Percentiles rank a stretch among this genome's conserved stretches.
phyloP scores from a whole-genome alignment of 257 asterid species.

The Ilex aquifolium region DNA sequence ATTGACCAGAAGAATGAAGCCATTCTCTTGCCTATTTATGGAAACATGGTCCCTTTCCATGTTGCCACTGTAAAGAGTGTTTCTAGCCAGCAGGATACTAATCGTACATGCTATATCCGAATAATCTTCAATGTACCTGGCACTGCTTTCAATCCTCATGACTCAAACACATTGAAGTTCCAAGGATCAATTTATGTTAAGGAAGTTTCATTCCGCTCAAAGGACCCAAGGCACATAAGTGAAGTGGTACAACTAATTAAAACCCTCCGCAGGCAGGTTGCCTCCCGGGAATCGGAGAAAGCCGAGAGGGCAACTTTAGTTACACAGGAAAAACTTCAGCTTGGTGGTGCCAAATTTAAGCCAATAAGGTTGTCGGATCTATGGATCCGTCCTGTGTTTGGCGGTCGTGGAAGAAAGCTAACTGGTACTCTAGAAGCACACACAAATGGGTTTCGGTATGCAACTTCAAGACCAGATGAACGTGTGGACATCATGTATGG shows the following conservation, averaged over 20 bases:
- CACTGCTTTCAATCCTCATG: slow-evolving; percentile 58
- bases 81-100: slow-evolving; percentile 67
- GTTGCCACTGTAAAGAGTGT: slow-evolving; percentile 59
- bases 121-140: slow-evolving; percentile 72
- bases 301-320: slow-evolving; percentile 82
- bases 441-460: slow-evolving; percentile 58
- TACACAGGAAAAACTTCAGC: slow-evolving; percentile 55
- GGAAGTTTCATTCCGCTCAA: slow-evolving; percentile 62
- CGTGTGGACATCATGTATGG: slow-evolving; percentile 60
- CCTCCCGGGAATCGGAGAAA: slow-evolving; percentile 69
- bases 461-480: slow-evolving; percentile 59
- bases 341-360: slow-evolving; percentile 56
- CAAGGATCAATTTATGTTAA: slow-evolving; percentile 54
- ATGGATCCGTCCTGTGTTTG: slow-evolving; percentile 75
- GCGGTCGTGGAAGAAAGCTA: slow-evolving; percentile 63
- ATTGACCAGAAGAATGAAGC: slow-evolving; percentile 76
- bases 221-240: slow-evolving; percentile 65
- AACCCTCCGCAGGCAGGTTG: slow-evolving; percentile 51
- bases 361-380: slow-evolving; percentile 56
- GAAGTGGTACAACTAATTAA: slow-evolving; percentile 63
- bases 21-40: slow-evolving; percentile 54
- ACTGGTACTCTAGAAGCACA: slow-evolving; percentile 69
- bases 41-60: slow-evolving; percentile 70
- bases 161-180: slow-evolving; percentile 45
- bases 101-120: slow-evolving; percentile 55